phyloP scores from a whole-genome alignment of 306 rosid genomes.

The Calophaca sinica region DNA sequence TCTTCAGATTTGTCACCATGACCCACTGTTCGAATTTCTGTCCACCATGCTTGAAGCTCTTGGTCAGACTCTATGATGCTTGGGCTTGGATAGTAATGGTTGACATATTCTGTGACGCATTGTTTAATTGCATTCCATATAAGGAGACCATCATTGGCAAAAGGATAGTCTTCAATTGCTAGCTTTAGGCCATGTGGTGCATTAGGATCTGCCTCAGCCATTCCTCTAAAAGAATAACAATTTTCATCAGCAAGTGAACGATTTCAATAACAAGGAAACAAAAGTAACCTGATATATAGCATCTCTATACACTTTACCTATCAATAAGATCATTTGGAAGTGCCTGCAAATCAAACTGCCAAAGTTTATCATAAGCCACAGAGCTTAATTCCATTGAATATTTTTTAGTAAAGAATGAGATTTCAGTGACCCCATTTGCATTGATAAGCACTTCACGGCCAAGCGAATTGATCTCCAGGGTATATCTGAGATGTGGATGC shows the following conservation, averaged over 20 bases:
- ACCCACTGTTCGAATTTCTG: conserved; percentile 49
- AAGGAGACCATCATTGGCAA: conserved; percentile 60
- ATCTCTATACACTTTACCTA: conserved; percentile 38
- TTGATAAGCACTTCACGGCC: conserved; percentile 51
- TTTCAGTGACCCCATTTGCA: conserved; percentile 57
- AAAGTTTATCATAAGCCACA: conserved; percentile 50
- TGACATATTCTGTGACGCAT: conserved; percentile 59
- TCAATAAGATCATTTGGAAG: conserved; percentile 55
- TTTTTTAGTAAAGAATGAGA: conserved; percentile 41
- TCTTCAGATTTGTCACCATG: conserved; percentile 55
- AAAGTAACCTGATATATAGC: not conserved
- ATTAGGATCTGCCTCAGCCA: conserved; percentile 52
- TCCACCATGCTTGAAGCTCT: conserved; percentile 68
- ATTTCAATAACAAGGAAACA: not conserved
- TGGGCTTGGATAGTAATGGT: conserved; percentile 53
- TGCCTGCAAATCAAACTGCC: conserved; percentile 56
- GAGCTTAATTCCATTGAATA: conserved; percentile 59
- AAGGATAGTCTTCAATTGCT: conserved; percentile 61
- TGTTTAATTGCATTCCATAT: conserved; percentile 57
- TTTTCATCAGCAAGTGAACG: not conserved
- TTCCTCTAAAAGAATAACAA: conserved; percentile 46
- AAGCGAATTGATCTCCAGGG: conserved; percentile 54
- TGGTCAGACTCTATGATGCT: conserved; percentile 43
- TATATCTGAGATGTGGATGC: conserved; percentile 61
- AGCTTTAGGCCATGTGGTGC: conserved; percentile 58